Evolutionary conservation across 1,139 yeast genomes (phyloP).

Genomic region (Debaryomyces udenii): DNA sequence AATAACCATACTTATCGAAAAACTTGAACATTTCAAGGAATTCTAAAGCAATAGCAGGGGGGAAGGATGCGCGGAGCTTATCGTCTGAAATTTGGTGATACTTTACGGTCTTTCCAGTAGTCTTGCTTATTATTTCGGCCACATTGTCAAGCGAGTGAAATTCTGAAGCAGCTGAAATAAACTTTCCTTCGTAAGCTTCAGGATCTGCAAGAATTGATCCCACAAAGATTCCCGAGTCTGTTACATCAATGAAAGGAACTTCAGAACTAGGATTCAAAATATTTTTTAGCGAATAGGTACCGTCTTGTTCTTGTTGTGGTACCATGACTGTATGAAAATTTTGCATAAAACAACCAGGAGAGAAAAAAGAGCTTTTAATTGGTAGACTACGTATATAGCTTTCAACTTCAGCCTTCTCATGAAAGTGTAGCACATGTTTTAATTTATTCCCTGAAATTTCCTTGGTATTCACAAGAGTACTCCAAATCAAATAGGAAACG

Average conservation of each 20-base stretch:
- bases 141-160: slow-evolving; percentile 1
- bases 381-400: slow-evolving; percentile 9
- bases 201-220: slow-evolving; percentile 8
- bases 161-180: slow-evolving; percentile 2
- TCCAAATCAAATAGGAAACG: slow-evolving; percentile 10
- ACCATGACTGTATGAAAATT: slow-evolving; percentile 2
- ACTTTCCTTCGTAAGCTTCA: slow-evolving; percentile 7
- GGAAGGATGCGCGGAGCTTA: no score
- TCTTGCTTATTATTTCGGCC: slow-evolving; percentile 2
- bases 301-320: slow-evolving; percentile 6
- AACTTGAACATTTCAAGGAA: slow-evolving; percentile 8
- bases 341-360: slow-evolving; percentile 11
- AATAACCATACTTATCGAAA: slow-evolving; percentile 6
- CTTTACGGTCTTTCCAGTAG: slow-evolving; percentile 5
- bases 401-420: slow-evolving; percentile 10
- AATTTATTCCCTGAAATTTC: slow-evolving; percentile 7
- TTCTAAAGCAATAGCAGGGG: slow-evolving; percentile 6
- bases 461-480: slow-evolving; percentile 6
- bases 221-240: slow-evolving; percentile 10
- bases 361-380: slow-evolving; percentile 9
- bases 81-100: no score
- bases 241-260: background rate
- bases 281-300: slow-evolving; percentile 1
- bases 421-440: background rate
- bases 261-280: background rate